phyloP scores from a whole-genome alignment of 1,284 basidiomycete genomes.

The Ceratobasidium sp. region DNA sequence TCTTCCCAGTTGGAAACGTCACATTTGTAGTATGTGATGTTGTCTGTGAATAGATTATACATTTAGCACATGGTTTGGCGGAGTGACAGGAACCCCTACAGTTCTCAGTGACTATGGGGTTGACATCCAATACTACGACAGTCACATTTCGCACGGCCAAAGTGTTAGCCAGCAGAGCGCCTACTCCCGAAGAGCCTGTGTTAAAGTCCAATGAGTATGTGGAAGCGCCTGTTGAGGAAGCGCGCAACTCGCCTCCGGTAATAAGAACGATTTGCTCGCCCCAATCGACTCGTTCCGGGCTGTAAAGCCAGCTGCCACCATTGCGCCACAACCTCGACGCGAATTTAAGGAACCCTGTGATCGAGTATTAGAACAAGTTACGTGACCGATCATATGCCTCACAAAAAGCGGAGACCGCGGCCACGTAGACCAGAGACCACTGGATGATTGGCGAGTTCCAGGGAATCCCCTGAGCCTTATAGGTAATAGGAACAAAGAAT shows the following conservation, averaged over 20 bases:
- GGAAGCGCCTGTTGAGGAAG: constrained; percentile 5
- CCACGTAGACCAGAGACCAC: constrained; percentile 60
- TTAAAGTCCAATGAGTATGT: constrained; percentile 32
- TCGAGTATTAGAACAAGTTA: constrained; percentile 26
- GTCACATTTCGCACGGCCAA: constrained; percentile 79
- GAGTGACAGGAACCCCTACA: constrained; percentile 53
- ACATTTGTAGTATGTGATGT: constrained; percentile 82
- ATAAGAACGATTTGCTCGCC: constrained; percentile 84
- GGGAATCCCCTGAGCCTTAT: constrained; percentile 69
- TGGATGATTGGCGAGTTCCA: constrained; percentile 60
- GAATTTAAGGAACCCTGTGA: constrained; percentile 70
- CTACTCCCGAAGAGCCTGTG: constrained; percentile 85
- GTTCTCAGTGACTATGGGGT: constrained; percentile 76
- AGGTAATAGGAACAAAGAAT: constrained; percentile 76
- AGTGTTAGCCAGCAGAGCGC: constrained; percentile 82
- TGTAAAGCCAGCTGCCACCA: constrained; percentile 66
- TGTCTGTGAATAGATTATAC: constrained; percentile 57
- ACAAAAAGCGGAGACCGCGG: constrained; percentile 68
- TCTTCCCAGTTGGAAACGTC: constrained; percentile 88
- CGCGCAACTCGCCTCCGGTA: constrained; percentile 73
- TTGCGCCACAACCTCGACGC: constrained; percentile 74
- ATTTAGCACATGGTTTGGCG: neutral
- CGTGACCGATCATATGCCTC: constrained; percentile 48
- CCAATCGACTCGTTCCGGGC: constrained; percentile 73
- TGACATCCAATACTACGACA: constrained; percentile 85